These are phyloP conservation scores for Smallanthus sonchifolius DNA, from an alignment of 129 eudicot genomes.

Conservation along the genomic window DNA sequence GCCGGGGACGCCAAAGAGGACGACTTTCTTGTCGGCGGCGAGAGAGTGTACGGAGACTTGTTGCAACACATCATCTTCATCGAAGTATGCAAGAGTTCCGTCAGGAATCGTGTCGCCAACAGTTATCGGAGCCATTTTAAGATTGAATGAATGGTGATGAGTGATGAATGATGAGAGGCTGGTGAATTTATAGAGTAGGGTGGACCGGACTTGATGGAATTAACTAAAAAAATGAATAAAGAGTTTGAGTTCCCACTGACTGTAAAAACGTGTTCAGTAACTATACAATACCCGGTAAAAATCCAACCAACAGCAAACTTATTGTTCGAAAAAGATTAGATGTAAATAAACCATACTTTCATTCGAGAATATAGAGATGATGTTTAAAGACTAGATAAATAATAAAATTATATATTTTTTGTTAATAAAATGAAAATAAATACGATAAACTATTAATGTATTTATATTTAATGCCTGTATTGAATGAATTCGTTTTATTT, in stretches of 20 bases:
- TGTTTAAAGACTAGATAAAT: too few relatives aligned
- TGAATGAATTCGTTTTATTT: too few relatives aligned
- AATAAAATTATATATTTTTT: too few relatives aligned
- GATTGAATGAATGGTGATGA: not conserved
- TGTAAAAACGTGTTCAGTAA: not conserved
- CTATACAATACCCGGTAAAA: too few relatives aligned
- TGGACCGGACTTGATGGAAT: conserved; percentile 17
- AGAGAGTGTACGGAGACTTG: conserved; percentile 76
- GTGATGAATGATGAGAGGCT: not conserved
- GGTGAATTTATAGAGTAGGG: not conserved
- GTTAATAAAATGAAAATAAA: too few relatives aligned
- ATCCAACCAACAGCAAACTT: too few relatives aligned
- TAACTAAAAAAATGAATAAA: not conserved
- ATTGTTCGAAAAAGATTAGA: too few relatives aligned
- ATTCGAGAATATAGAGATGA: too few relatives aligned
- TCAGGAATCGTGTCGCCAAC: conserved; percentile 84
- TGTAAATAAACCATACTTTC: too few relatives aligned
- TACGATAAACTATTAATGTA: too few relatives aligned
- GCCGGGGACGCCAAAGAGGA: conserved; percentile 88
- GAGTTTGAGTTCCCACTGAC: not conserved
- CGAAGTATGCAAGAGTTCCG: conserved; percentile 61
- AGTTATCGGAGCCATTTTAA: conserved; percentile 69
- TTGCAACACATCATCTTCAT: conserved; percentile 56
- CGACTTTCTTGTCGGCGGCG: conserved; percentile 81
- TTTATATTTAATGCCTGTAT: too few relatives aligned